Evolutionary conservation across 805 yeast species (phyloP).

Genomic region (Blastobotrys parvus): DNA sequence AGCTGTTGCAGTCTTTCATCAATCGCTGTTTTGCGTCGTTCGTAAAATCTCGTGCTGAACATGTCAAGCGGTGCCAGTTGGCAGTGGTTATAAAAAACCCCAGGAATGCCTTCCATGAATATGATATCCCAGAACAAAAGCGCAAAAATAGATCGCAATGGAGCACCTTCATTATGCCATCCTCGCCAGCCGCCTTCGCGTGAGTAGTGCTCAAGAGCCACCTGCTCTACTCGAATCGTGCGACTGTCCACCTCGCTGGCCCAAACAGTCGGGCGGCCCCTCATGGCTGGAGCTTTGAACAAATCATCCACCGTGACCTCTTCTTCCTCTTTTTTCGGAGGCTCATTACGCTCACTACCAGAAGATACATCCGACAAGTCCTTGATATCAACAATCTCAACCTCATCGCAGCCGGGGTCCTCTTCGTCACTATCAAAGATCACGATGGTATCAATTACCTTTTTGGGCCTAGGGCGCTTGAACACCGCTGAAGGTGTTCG

Average conservation of each 20-base stretch:
- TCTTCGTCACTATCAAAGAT: not conserved
- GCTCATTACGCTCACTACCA: too few species aligned
- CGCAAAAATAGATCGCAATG: conserved; percentile 23
- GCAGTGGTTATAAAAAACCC: conserved; percentile 26
- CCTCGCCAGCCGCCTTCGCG: conserved; percentile 27
- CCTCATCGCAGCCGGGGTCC: too few species aligned
- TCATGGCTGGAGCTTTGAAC: too few species aligned
- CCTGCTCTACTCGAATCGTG: conserved; percentile 26
- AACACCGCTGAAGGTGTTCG: not conserved
- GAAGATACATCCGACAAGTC: not conserved
- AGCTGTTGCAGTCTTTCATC: conserved; percentile 18
- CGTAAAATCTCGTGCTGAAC: conserved; percentile 18
- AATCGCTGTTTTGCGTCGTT: conserved; percentile 16
- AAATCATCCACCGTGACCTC: too few species aligned
- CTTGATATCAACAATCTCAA: not conserved
- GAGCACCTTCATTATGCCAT: conserved; percentile 29
- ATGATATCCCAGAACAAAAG: conserved; percentile 26
- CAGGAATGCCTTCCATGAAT: conserved; percentile 20
- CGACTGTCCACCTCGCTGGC: conserved; percentile 1
- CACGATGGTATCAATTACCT: not conserved
- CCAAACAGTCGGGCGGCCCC: not conserved
- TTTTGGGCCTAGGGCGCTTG: not conserved
- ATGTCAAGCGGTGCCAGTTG: conserved; percentile 28
- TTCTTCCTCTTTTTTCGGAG: too few species aligned
- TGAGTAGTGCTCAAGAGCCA: conserved; percentile 26